These are phyloP conservation scores for Lithohypha guttulata DNA, from an alignment of 2,329 filamentous ascomycete species.

Conservation along the genomic window DNA sequence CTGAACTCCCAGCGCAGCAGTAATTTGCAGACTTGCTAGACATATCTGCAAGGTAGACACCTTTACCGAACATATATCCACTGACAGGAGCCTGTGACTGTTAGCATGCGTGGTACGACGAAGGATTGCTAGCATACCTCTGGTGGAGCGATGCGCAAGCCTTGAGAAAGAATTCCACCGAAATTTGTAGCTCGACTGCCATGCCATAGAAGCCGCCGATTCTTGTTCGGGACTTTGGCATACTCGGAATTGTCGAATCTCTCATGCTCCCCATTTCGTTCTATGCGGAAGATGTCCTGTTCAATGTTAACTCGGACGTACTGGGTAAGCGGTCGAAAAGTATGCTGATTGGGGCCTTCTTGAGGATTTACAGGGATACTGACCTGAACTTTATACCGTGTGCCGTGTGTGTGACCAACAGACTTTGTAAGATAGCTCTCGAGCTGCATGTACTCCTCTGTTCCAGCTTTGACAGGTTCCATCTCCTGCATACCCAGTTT, in stretches of 20 bases:
- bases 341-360: too few species aligned
- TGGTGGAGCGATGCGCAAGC: slow-evolving; percentile 72
- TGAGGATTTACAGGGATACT: slow-evolving; percentile 81
- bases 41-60: slow-evolving; percentile 80
- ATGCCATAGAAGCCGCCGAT: slow-evolving; percentile 76
- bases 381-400: slow-evolving; percentile 41
- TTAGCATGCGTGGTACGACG: background rate
- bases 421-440: slow-evolving; percentile 56
- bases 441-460: slow-evolving; percentile 55
- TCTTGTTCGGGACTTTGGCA: slow-evolving; percentile 42
- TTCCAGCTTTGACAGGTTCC: slow-evolving; percentile 50
- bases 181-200: slow-evolving; percentile 76
- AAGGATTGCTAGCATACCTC: slow-evolving; percentile 29
- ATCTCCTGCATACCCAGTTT: slow-evolving; percentile 66
- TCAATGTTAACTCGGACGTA: too few species aligned
- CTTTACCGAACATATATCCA: slow-evolving; percentile 85
- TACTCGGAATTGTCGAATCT: slow-evolving; percentile 53
- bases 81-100: slow-evolving; percentile 48
- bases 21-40: slow-evolving; percentile 74
- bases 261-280: slow-evolving; percentile 59
- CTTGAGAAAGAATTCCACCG: slow-evolving; percentile 76
- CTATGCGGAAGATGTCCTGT: slow-evolving; percentile 73
- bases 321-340: too few species aligned
- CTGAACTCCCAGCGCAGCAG: slow-evolving; percentile 52
- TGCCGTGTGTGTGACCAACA: slow-evolving; percentile 54